Base-by-base conservation (phyloP, 768 basidiomycete species). In the Pleurotus citrinopileatus region DNA sequence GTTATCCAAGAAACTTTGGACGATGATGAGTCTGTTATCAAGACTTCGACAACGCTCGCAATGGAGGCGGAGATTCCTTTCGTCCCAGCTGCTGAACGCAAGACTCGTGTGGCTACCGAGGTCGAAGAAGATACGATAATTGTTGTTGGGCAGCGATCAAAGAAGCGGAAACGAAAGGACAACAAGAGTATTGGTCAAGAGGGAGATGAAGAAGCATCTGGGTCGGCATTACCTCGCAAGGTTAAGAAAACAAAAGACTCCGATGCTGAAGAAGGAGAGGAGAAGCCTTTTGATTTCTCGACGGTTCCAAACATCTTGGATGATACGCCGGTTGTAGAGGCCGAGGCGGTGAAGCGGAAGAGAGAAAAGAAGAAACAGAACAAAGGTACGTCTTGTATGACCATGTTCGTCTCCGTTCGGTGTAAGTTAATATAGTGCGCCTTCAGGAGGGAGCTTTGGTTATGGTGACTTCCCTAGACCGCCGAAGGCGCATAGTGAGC, bases 51-150 rank as follows among this genome's bases (percentile, higher is more conserved):
- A 27, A 17, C 55, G 20, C 58, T 61, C 9, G 73, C 71, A 20
- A 78, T 75, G 67, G 78, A 83, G 51, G 77, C 82, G 29, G 91
- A 92, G 67, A 80, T 94, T 5, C 84, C 92, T 1, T 95, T 86
- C 58, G 76, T 95, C 7, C 91, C 91, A 43, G 77, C 82, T 1
- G 68, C 80, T 0, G 77, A 84, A 61, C 81, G 92, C 17, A 56
- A 60, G 48, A 67, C 63, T 8, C 48, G 29, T 32, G 48, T 23
- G 2, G 65, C 58, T 19, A 64, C 66, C 42, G 58, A 61, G 32
- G 38, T 62, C 26, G 70, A 70, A 27, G 82, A 85, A 42, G 90
- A 89, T 62, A 73, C 81, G 1, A 84, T 93, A 50, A 81, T 91
- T 4, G 77, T 87, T 12, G 87, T 91, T 15, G 89, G 89, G 5